These are phyloP conservation scores for Corrigiola litoralis DNA, from an alignment of 179 eudicot genomes.

Conservation along the genomic window DNA sequence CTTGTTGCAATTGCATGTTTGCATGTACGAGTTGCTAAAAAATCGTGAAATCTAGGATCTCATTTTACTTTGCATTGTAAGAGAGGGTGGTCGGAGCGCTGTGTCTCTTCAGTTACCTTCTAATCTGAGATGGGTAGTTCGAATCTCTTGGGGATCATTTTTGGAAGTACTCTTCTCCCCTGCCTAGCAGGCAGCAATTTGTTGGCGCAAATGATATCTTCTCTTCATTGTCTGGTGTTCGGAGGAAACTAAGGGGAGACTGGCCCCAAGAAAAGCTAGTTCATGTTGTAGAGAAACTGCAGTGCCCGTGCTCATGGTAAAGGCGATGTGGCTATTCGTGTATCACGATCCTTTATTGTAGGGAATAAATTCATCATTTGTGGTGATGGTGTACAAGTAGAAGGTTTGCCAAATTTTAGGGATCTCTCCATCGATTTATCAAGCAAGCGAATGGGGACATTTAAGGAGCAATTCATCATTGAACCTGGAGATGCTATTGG, in stretches of 20 bases:
- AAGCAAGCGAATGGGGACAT: slow-evolving; percentile 67
- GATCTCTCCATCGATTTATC: slow-evolving; percentile 69
- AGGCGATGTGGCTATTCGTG: slow-evolving; percentile 84
- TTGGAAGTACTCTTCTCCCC: too few species aligned
- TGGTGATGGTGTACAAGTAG: slow-evolving; percentile 90
- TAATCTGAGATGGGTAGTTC: too few species aligned
- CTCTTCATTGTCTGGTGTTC: slow-evolving; percentile 46
- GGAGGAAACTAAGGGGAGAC: slow-evolving; percentile 71
- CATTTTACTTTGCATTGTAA: too few species aligned
- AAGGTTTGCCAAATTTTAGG: slow-evolving; percentile 80
- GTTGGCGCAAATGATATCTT: slow-evolving; percentile 56
- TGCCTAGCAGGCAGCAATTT: slow-evolving; percentile 56
- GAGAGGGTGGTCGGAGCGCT: too few species aligned
- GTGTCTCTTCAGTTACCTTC: too few species aligned
- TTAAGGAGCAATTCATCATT: slow-evolving; percentile 78
- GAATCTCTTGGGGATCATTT: too few species aligned
- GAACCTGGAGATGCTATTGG: slow-evolving; percentile 71
- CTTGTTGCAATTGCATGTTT: too few species aligned
- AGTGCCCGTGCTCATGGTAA: slow-evolving; percentile 75
- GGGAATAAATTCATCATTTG: slow-evolving; percentile 87
- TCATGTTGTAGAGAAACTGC: slow-evolving; percentile 86
- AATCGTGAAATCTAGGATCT: too few species aligned
- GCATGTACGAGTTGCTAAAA: too few species aligned
- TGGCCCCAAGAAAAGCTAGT: slow-evolving; percentile 92
- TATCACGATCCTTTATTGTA: slow-evolving; percentile 70